These are phyloP conservation scores for Naganishia randhawae DNA, from an alignment of 768 basidiomycete genomes.

Conservation along the genomic window DNA sequence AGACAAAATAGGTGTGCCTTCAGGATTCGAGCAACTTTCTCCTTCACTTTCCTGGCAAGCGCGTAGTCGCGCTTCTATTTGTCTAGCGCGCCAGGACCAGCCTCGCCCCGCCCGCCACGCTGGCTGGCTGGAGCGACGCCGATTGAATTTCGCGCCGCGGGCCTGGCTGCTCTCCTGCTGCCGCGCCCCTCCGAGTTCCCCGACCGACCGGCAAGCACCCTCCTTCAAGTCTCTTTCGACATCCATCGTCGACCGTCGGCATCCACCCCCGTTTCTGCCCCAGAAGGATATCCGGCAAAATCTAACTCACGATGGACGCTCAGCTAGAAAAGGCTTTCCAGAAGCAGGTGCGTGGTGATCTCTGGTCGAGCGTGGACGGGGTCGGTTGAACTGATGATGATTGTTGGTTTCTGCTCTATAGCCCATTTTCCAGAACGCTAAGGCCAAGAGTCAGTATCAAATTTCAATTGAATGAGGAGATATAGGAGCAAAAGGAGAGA, in stretches of 20 bases:
- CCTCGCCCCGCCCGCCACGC: not conserved
- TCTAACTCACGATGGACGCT: conserved; percentile 1
- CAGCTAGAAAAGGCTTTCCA: conserved; percentile 6
- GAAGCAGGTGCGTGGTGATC: not conserved
- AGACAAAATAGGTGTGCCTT: not conserved
- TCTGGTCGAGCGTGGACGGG: not conserved
- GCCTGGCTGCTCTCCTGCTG: not conserved
- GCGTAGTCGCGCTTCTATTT: not conserved
- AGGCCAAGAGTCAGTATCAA: conserved; percentile 73
- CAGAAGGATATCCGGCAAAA: conserved; percentile 6
- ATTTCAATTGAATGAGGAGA: not conserved
- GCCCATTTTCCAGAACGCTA: conserved; percentile 94
- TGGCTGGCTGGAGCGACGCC: conserved; percentile 1
- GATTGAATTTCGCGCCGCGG: conserved; percentile 1
- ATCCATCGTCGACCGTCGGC: not conserved
- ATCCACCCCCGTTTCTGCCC: not conserved
- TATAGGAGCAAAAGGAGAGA: not conserved
- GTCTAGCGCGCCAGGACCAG: not conserved
- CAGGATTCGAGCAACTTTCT: not conserved
- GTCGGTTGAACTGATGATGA: not conserved
- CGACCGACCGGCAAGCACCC: not conserved
- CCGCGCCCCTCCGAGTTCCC: not conserved
- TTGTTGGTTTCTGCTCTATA: conserved; percentile 57
- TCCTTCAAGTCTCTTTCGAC: not conserved
- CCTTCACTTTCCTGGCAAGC: not conserved